Evolutionary conservation across 345 rosid species (phyloP), one percentile per base, ranked within the genome.

Genomic region (Gossypium sturtianum): DNA sequence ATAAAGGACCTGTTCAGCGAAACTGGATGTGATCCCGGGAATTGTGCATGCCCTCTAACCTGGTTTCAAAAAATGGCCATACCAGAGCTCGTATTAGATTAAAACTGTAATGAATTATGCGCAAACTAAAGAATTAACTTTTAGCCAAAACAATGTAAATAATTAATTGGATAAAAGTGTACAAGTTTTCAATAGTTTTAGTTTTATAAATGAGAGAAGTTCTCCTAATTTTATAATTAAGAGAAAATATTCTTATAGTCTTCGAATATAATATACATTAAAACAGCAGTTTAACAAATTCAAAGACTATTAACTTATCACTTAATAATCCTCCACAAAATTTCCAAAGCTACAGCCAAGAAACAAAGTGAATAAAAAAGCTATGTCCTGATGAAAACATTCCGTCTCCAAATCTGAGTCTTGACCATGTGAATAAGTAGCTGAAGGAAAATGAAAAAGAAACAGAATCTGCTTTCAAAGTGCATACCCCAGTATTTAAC

Each of bases 1-100:
- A 41, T 23, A 43, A 62, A 12, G 44, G 9, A 91, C 97, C 97
- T 89, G 89, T 84, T 86, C 72, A 91, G 87, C 62, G 97, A 91
- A 71, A 91, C 97, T 53, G 97, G 97, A 66, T 91, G 97, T 38
- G 97, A 91, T 56, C 97, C 97, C 2, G 97, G 97, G 74, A 91
- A 91, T 4, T 85, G 91, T 13, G 82, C 65, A 75, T 84, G 82
- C 82, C 89, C 89, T 84, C 93, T 80, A 78, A 82, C 89, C 97
- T 91, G 86, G 64, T 72, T 80, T 64, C 53, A 77, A 80, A 38
- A 78, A 74, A 79, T 66, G 65, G 43, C 47, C 70, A 70, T 11
- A 54, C 25, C 27, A 77, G 71, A 77, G 72, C 66, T 25, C 29
- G 9, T 58, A 48, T 79, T 52, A 65, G 64, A 80, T 44, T 34